Evolutionary conservation across 2,329 filamentous ascomycete genomes (phyloP), one percentile per base, ranked within the genome.

Genomic region (Fonsecaea pedrosoi): DNA sequence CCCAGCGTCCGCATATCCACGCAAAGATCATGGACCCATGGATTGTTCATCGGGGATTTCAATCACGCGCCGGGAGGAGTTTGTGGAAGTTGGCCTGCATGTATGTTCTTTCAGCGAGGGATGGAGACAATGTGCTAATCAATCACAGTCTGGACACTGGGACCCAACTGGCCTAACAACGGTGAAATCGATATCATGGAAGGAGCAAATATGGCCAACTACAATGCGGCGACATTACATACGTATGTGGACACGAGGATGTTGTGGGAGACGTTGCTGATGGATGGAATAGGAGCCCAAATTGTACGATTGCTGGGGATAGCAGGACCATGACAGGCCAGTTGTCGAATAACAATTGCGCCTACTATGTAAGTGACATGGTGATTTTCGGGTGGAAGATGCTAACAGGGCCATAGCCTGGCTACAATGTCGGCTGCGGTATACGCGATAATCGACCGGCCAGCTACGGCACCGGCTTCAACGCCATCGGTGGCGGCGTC

Each of bases 111-210:
- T 8, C 5, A n/a, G 6, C 32, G 45, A 37, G 1, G 58, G 42
- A 9, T 25, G 5, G 15, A 15, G 25, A 21, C 6, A 1, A 4
- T 34, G 25, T 2, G 60, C 65, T 57, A 62, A 56, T n/a, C 25
- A 50, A 65, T 37, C n/a, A 30, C 61, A 68, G 65, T 81, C 68
- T 82, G 81, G 81, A 78, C 80, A 1, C 72, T 80, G 1, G 89
- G 89, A 6, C 81, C 82, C 12, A 79, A 84, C 72, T 91, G 89
- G 89, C 89, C 89, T 1, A 73, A 74, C 40, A 80, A 79, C 2
- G 89, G 89, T 37, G 89, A 91, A 78, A 90, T 92, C 71, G 89
- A 92, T 75, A 88, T 92, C 71, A 83, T 92, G 69, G 89, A 92
- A 79, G 89, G 88, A 38, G 87, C 90, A 71, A 89, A 90, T 78